Evolutionary conservation across 768 basidiomycete species (phyloP).

Genomic region (Boletales sp.): DNA sequence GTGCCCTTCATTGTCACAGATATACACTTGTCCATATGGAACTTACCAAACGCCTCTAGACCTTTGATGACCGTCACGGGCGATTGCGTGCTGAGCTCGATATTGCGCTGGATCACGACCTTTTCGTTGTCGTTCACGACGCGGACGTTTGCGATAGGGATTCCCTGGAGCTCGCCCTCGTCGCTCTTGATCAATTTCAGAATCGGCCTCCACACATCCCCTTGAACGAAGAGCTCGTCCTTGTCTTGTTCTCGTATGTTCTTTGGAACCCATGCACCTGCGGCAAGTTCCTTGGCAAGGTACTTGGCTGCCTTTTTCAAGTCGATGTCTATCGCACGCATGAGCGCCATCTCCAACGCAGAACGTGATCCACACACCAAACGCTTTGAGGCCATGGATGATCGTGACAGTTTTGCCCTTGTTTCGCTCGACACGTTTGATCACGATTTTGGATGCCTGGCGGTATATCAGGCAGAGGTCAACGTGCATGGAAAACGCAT

Average conservation of each 20-base stretch:
- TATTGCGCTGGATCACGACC: conserved; percentile 34
- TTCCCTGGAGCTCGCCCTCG: conserved; percentile 60
- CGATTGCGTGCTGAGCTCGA: too few species aligned
- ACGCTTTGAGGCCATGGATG: conserved; percentile 86
- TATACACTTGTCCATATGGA: too few species aligned
- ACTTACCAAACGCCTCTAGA: too few species aligned
- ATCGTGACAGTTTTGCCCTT: conserved; percentile 94
- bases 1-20: neutral
- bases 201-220: conserved; percentile 89
- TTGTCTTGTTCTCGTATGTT: conserved; percentile 89
- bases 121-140: conserved; percentile 80
- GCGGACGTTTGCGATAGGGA: conserved; percentile 68
- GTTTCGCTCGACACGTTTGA: conserved; percentile 92
- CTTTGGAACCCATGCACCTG: conserved; percentile 91
- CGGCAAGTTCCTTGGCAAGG: conserved; percentile 91
- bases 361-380: conserved; percentile 42
- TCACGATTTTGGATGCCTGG: conserved; percentile 59
- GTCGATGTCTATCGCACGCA: conserved; percentile 54
- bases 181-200: conserved; percentile 67
- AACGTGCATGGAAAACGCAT: neutral
- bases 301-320: conserved; percentile 95
- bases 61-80: too few species aligned
- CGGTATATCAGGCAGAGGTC: too few species aligned
- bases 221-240: conserved; percentile 79
- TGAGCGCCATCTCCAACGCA: too few species aligned